Base-by-base conservation (phyloP, 768 basidiomycete genomes). In the Hemileccinum rubropunctum region DNA sequence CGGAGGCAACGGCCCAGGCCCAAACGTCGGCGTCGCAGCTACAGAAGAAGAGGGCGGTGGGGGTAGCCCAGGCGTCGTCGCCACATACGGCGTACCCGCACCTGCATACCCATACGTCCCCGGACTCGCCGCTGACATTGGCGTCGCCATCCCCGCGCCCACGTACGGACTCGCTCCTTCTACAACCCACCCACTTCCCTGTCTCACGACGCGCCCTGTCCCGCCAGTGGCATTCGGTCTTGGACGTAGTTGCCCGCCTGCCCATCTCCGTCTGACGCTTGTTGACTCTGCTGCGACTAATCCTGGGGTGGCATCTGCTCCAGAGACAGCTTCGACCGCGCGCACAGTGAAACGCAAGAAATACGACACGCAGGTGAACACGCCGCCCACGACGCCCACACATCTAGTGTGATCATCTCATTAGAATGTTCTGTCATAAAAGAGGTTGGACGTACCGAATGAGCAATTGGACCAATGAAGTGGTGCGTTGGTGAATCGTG, bases 331-430 rank as follows among this genome's bases (percentile, higher is more conserved):
- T 52, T 83, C 81, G 35, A 86, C 78, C 4, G 86, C 83, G 27
- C 82, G 82, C 43, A 73, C 68, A 20, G 80, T 79, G 41, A 87
- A 74, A 36, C 80, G 79, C 53, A 88, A 77, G 49, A 86, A 84
- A 64, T 89, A 89, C 43, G 85, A 83, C 67, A 85, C 79, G 70
- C 90, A 92, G 8, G 90, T 88, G 66, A 93, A 91, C 37, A 93
- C 81, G 4, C 92, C 92, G 12, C 95, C 95, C 26, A 99, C 77
- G 42, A 98, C 95, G n/a, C 95, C 95, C 7, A 89, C 86, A 56
- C 82, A 84, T 43, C 87, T 80, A n/a, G 9, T 33, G 15, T 5
- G 17, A 36, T 3, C 1, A 11, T 42, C 30, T 3, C 23, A 23
- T 23, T 6, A 23, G 23, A 42, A 40, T 4, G 9, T 3, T 2